These are phyloP conservation scores for Bolboschoenoplectus hybrid DNA, from an alignment of 202 grass and related monocot species.

Conservation along the genomic window DNA sequence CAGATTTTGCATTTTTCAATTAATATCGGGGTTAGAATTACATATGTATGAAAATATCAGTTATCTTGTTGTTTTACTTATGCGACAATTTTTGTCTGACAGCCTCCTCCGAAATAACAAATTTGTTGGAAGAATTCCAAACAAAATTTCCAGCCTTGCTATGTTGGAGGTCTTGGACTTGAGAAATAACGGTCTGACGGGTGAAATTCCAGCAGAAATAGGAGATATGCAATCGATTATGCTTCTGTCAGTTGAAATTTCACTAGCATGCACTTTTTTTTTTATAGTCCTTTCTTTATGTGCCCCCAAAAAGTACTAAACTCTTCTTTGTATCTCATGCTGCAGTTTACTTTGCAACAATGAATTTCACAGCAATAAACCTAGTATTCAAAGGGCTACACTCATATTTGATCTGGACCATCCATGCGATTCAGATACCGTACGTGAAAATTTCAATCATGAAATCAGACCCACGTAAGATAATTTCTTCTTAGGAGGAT, in stretches of 20 bases:
- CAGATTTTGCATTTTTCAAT: neutral
- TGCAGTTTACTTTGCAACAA: constrained; percentile 90
- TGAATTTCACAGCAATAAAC: constrained; percentile 49
- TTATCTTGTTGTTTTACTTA: neutral
- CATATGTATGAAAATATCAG: no score
- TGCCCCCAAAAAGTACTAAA: neutral
- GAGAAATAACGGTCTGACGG: constrained; percentile 74
- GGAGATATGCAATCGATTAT: constrained; percentile 79
- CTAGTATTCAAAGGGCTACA: constrained; percentile 48
- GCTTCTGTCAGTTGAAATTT: constrained; percentile 66
- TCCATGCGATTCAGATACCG: constrained; percentile 47
- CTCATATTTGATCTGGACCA: constrained; percentile 50
- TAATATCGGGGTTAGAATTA: no score
- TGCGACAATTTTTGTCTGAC: constrained; percentile 30
- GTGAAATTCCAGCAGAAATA: constrained; percentile 80
- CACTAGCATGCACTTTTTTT: constrained; percentile 10
- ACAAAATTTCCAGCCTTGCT: constrained; percentile 66
- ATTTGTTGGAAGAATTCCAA: constrained; percentile 77
- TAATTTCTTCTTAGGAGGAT: neutral
- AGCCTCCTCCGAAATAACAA: constrained; percentile 81
- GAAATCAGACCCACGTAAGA: constrained; percentile 65
- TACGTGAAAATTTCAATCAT: constrained; percentile 45
- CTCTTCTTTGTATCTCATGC: constrained; percentile 28
- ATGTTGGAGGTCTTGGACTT: constrained; percentile 88
- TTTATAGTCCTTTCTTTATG: neutral